Base-by-base conservation (phyloP, 768 basidiomycete species). In the Mycena capillaripes region DNA sequence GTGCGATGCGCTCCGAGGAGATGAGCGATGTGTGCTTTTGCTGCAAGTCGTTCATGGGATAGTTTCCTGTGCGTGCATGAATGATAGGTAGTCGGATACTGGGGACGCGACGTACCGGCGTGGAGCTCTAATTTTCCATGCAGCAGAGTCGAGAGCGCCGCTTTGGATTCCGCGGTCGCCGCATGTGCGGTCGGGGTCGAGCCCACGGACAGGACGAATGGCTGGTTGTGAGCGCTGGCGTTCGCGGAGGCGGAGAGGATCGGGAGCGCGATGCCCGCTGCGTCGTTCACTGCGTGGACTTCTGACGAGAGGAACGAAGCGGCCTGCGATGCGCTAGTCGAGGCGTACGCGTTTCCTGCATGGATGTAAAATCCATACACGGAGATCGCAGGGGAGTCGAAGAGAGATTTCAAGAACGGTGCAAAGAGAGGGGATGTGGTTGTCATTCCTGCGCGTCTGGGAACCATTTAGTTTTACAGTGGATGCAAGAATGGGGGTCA, bases 101-200 rank as follows among this genome's bases (percentile, higher is more conserved):
- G n/a, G n/a, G 16, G 0, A 56, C 53, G 55, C 27, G 44, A 75
- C 85, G 27, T 71, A 91, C 91, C 91, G 71, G 93, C 95, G 81
- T 93, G 95, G 64, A 96, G 79, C 80, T 96, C 95, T 23, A 96
- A 84, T 32, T 81, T 81, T 0, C 93, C 92, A 68, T 90, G 84
- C 40, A 95, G 83, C 62, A 82, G 75, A 29, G 84, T 80, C 9
- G 86, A 82, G 23, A 92, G 77, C 52, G 83, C 79, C 19, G 82
- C 81, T 59, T 83, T 85, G 23, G 73, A 71, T 75, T 86, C 88
- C 27, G 86, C 82, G 34, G 87, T 89, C 16, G 92, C 94, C 12
- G 92, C 92, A 78, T 96, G 93, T 0, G 95, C 95, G 3, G 95
- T 92, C 2, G 95, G 95, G 3, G 95, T 96, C n/a, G 95, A 93